These are phyloP conservation scores for Plasmodium ovale DNA, from an alignment of 169 alveolate genomes.

Conservation along the genomic window DNA sequence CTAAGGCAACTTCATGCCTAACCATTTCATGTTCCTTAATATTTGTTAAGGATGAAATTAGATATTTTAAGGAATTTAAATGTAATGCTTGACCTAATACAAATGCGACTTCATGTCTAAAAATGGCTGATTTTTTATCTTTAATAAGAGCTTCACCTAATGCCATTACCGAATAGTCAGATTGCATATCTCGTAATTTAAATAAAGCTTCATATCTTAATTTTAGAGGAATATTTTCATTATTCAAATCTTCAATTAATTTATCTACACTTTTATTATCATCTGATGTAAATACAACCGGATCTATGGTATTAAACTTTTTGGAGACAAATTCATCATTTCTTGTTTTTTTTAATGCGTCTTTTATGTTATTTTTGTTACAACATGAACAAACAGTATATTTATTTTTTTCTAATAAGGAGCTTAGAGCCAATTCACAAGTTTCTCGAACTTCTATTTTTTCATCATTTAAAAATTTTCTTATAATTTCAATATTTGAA, in stretches of 20 bases:
- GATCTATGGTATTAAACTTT: conserved; percentile 74
- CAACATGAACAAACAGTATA: conserved; percentile 40
- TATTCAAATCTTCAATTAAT: conserved; percentile 71
- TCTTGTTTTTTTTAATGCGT: conserved; percentile 20
- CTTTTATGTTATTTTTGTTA: conserved; percentile 25
- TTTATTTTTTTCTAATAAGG: conserved; percentile 69
- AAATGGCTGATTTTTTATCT: conserved; percentile 89
- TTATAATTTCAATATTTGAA: conserved; percentile 81
- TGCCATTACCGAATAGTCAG: conserved; percentile 58
- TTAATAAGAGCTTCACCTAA: conserved; percentile 87
- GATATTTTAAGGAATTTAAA: conserved; percentile 80
- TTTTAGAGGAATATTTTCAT: conserved; percentile 44
- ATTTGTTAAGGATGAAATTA: conserved; percentile 84
- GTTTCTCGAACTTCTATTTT: conserved; percentile 58
- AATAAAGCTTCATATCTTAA: conserved; percentile 73
- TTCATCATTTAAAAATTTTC: conserved; percentile 74
- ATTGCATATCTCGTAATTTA: conserved; percentile 71
- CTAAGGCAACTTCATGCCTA: conserved; percentile 94
- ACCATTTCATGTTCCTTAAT: conserved; percentile 90
- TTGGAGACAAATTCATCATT: conserved; percentile 55
- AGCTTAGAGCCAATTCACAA: conserved; percentile 49
- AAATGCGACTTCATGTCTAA: conserved; percentile 94
- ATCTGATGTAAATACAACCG: conserved; percentile 45
- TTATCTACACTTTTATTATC: conserved; percentile 31
- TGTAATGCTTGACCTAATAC: conserved; percentile 92